These are phyloP conservation scores for Colletotrichum liriopes DNA, from an alignment of 2,329 filamentous ascomycete species.

Conservation along the genomic window DNA sequence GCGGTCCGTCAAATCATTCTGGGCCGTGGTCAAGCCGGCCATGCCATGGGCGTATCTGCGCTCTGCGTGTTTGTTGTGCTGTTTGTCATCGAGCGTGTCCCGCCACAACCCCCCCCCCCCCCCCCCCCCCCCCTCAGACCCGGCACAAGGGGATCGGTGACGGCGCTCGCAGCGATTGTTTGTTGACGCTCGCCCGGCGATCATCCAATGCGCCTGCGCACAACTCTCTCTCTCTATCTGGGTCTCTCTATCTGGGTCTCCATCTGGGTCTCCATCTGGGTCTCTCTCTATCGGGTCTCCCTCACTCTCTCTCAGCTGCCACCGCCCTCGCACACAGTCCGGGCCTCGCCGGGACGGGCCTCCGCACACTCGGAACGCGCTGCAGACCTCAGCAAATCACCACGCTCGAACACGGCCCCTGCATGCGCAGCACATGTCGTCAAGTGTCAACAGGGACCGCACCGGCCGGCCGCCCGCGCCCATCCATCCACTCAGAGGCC, in stretches of 20 bases:
- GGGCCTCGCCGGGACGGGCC: conserved; percentile 40
- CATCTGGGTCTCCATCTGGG: no score
- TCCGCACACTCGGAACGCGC: conserved; percentile 7
- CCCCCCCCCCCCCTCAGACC: neutral
- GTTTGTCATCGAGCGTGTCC: neutral
- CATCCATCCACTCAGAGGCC: conserved; percentile 32
- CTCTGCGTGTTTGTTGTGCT: neutral
- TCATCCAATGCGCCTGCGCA: neutral
- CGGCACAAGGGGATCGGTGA: neutral
- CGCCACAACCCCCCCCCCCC: neutral
- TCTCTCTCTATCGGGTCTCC: no score
- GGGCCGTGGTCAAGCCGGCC: conserved; percentile 1
- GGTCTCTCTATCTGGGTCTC: neutral
- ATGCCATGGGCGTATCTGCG: no score
- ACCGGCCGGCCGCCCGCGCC: conserved; percentile 21
- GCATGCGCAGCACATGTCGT: conserved; percentile 19
- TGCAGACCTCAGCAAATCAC: neutral
- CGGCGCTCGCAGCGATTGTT: conserved; percentile 5
- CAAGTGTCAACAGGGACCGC: conserved; percentile 26
- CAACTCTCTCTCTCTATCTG: neutral
- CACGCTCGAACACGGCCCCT: conserved; percentile 5
- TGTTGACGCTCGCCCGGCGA: conserved; percentile 3
- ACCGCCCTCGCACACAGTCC: neutral
- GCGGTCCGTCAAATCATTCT: neutral
- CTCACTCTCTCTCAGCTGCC: neutral